Evolutionary conservation across 1,139 yeast species (phyloP), one percentile per base, ranked within the genome.

Genomic region (Kodamaea sp.): DNA sequence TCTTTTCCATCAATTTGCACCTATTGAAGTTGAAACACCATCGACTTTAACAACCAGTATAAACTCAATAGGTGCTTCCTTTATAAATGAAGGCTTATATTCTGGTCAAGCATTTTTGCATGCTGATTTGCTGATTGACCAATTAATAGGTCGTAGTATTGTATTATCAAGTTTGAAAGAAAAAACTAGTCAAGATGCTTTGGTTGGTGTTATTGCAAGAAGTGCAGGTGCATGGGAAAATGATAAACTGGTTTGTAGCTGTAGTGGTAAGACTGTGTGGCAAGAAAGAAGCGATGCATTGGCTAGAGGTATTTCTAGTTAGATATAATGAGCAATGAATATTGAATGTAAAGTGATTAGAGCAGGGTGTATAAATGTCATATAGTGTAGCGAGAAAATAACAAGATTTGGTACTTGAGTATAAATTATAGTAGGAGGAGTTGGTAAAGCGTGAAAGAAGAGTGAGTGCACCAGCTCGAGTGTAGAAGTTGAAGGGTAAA

Each of bases 221-320:
- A 84, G 95, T 53, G 97, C 98, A 1, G 98, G 98, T 8, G 85
- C 81, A 11, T 92, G 97, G 97, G 96, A 92, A 56, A 92, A 92
- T 62, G 86, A 84, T 54, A 92, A 92, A 62, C 81, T 82, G 47
- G 95, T 92, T 1, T 92, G 98, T 62, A 83, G 94, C 32, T 92
- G 98, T 59, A 81, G 94, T 24, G 98, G 98, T 8, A 88, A 89
- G 68, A 87, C 96, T 1, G 80, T 90, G 24, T 92, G 98, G 98
- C 89, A 92, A 58, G 98, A 92, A 59, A 73, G 97, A 42, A 64
- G 68, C 35, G 96, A 87, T 53, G 95, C 95, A 4, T 58, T 73
- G 30, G 52, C 58, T 8, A 75, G 73, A 48, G 89, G 89, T 6
- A 62, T 79, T 6, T 43, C 53, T 7, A 15, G 20, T 15, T 15